Evolutionary conservation across 805 yeast genomes (phyloP), one percentile per base, ranked within the genome.

Genomic region (Ogataea polymorpha): DNA sequence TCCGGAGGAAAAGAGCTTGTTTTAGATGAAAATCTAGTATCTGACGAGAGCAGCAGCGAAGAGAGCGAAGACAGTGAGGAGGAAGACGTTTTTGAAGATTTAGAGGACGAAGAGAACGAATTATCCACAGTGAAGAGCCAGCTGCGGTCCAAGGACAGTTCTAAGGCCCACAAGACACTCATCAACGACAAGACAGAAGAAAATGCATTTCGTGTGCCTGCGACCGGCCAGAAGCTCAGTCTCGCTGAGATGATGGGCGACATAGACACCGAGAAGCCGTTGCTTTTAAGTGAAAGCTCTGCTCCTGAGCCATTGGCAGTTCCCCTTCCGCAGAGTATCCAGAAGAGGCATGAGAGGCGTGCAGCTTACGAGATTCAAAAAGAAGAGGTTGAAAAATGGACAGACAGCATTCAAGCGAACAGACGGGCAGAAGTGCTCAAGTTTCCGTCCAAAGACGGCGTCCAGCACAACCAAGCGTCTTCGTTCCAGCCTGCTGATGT

Each of bases 361-460:
- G 97, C 91, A 2, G 98, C 99, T 0, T 90, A 86, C 60, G 95
- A 86, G 42, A 75, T 93, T 24, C 80, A 96, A 32, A 88, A 82
- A 51, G 84, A 82, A 31, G 96, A 93, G 58, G 86, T 91, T 5
- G 73, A 79, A 44, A 85, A 83, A 62, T 93, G 99, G 98, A 77
- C 80, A 40, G 96, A 89, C 37, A 77, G 82, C 1, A 87, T 93
- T 17, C 79, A 79, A 46, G 75, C 77, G 42, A 85, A 86, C 53
- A 78, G 96, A 52, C 78, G 80, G 45, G 93, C 96, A 1, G 97
- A 90, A 55, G 89, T 85, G 42, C 65, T 93, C 37, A 73, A 77
- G 40, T 91, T 91, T 61, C 93, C 96, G 13, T 58, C 83, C 54
- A 70, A 73, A 3, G 62, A 65, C 12, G 54, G 61, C 1, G 66